Percentiles rank a stretch among this genome's conserved stretches.
These are phyloP conservation scores for Macrophomina tecta DNA, from an alignment of 2,329 filamentous ascomycete species.

Conservation along the genomic window DNA sequence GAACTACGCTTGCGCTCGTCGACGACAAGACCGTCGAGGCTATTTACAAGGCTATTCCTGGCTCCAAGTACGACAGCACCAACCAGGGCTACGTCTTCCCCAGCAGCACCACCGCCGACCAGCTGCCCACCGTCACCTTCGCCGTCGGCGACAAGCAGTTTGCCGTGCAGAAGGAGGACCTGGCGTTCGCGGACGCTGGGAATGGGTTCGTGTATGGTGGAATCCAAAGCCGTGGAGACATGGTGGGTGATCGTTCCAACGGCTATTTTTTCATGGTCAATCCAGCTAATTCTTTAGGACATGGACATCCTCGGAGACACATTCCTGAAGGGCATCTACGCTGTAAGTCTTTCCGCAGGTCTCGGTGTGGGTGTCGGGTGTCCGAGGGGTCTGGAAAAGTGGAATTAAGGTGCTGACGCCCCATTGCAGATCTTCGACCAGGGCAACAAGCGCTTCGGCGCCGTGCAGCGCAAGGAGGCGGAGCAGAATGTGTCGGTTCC, in stretches of 20 bases:
- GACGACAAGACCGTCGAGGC: constrained; percentile 65
- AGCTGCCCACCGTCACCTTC: constrained; percentile 67
- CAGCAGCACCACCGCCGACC: constrained; percentile 53
- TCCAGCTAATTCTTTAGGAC: constrained; percentile 25
- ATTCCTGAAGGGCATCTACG: constrained; percentile 70
- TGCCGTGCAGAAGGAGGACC: constrained; percentile 66
- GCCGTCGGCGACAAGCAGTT: constrained; percentile 68
- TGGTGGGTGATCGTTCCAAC: constrained; percentile 32
- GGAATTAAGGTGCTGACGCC: constrained; percentile 39
- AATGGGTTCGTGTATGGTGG: constrained; percentile 66
- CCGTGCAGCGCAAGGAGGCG: constrained; percentile 57
- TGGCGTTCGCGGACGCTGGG: constrained; percentile 63
- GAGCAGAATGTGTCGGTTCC: constrained; percentile 35
- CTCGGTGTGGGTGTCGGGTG: background rate
- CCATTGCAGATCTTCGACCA: constrained; percentile 62
- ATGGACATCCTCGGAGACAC: constrained; percentile 69
- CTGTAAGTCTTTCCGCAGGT: constrained; percentile 33
- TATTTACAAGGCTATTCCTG: constrained; percentile 69
- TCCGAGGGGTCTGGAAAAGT: constrained; percentile 4
- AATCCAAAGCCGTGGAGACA: constrained; percentile 66
- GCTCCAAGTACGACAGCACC: constrained; percentile 56
- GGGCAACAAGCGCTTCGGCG: constrained; percentile 65
- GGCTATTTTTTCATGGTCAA: background rate
- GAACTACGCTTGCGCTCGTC: constrained; percentile 71
- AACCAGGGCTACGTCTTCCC: constrained; percentile 72